These are phyloP conservation scores for Cucurbita moschata DNA, from an alignment of 306 rosid genomes.

Conservation along the genomic window DNA sequence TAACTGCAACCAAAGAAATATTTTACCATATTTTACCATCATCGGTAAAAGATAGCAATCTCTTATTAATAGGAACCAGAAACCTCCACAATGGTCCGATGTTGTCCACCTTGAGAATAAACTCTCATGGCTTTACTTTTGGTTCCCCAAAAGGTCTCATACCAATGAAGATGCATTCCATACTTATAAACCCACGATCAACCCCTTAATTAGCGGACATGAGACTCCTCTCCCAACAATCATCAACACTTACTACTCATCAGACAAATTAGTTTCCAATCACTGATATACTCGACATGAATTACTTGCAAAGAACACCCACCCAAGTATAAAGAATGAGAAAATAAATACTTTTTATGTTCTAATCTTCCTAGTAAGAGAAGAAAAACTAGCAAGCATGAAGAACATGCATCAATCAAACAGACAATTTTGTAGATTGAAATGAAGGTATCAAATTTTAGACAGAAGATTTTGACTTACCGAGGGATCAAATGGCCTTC, in stretches of 20 bases:
- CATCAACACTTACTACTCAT: too few relatives aligned
- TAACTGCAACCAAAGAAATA: conserved; percentile 24
- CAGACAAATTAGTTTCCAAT: not conserved
- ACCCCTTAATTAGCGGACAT: too few relatives aligned
- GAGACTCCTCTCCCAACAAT: too few relatives aligned
- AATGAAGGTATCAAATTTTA: not conserved
- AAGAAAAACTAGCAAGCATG: not conserved
- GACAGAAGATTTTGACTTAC: conserved; percentile 28
- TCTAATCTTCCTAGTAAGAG: not conserved
- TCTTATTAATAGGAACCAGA: too few relatives aligned
- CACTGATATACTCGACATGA: not conserved
- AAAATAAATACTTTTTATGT: not conserved
- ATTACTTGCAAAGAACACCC: not conserved
- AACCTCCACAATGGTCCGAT: too few relatives aligned
- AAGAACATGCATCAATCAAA: not conserved
- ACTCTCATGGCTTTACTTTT: too few relatives aligned
- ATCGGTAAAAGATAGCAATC: too few relatives aligned
- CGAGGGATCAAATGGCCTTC: conserved; percentile 78
- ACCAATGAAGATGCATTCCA: too few relatives aligned
- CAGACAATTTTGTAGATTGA: not conserved
- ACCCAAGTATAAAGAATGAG: not conserved
- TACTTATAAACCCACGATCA: too few relatives aligned
- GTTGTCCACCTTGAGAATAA: too few relatives aligned
- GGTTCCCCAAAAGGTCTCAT: too few relatives aligned
- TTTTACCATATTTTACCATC: not conserved